Evolutionary conservation across 139 green algal genomes (phyloP).

Genomic region (Coelastrella sp.): DNA sequence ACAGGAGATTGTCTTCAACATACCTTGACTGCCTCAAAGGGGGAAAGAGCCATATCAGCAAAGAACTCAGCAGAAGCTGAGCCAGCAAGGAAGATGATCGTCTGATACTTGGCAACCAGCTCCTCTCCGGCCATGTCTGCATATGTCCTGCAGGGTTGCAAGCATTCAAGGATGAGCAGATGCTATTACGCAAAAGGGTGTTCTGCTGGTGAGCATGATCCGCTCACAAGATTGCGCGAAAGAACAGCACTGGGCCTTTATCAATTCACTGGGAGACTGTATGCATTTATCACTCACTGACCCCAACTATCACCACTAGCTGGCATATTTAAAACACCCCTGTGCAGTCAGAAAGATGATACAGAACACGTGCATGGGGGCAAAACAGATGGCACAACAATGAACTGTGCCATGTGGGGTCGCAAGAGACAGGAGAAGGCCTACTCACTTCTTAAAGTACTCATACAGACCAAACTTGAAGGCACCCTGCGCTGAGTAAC

Average conservation of each 20-base stretch:
- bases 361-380: too few relatives aligned
- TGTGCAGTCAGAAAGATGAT: too few relatives aligned
- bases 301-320: too few relatives aligned
- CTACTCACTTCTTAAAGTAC: conserved; percentile 91
- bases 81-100: conserved; percentile 87
- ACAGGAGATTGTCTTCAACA: neutral
- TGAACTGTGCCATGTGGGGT: neutral
- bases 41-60: conserved; percentile 93
- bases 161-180: neutral
- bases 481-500: conserved; percentile 89
- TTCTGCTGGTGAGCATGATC: too few relatives aligned
- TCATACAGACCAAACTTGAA: conserved; percentile 96
- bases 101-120: conserved; percentile 89
- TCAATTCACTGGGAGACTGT: too few relatives aligned
- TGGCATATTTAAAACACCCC: too few relatives aligned
- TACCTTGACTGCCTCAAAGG: conserved; percentile 97
- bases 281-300: too few relatives aligned
- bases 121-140: conserved; percentile 87
- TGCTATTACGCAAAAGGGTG: too few relatives aligned
- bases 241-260: too few relatives aligned
- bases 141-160: conserved; percentile 71
- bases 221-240: too few relatives aligned
- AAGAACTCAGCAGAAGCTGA: conserved; percentile 95
- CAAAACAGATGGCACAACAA: too few relatives aligned
- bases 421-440: neutral